Conservation (phyloP, 352 stramenopile species). For the Pythium monospermum region DNA sequence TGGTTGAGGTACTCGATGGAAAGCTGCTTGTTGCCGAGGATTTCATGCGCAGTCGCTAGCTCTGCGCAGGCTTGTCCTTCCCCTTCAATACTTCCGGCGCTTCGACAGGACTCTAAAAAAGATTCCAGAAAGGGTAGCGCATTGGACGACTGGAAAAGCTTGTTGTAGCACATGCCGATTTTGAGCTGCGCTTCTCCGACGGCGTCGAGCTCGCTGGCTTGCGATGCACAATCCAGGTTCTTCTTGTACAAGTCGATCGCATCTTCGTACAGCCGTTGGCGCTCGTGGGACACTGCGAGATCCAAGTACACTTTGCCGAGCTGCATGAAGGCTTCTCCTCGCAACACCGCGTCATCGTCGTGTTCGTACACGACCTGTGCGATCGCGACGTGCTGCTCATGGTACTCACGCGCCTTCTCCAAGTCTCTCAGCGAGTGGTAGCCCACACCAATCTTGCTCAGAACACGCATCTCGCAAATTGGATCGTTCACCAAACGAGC, state of each 20-base stretch:
- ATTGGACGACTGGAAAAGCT: constrained; percentile 47
- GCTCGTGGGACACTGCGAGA: constrained; percentile 44
- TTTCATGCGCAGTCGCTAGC: constrained; percentile 85
- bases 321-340: constrained; percentile 50
- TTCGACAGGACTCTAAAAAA: constrained; percentile 59
- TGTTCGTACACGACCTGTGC: constrained; percentile 65
- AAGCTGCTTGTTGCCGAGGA: constrained; percentile 68
- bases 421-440: constrained; percentile 76
- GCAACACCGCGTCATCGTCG: constrained; percentile 52
- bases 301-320: constrained; percentile 77
- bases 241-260: constrained; percentile 78
- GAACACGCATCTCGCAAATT: constrained; percentile 81
- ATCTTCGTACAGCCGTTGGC: constrained; percentile 27
- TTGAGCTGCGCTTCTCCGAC: constrained; percentile 64
- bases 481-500: constrained; percentile 81
- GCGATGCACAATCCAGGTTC: constrained; percentile 57
- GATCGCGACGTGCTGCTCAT: constrained; percentile 79
- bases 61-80: constrained; percentile 84
- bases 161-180: constrained; percentile 75
- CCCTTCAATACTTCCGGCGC: constrained; percentile 52
- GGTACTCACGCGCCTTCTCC: constrained; percentile 63
- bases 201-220: constrained; percentile 57
- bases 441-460: constrained; percentile 78
- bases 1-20: constrained; percentile 88
- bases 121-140: constrained; percentile 80